phyloP scores from a whole-genome alignment of 2,329 filamentous ascomycete genomes.

The Remersonia thermophila region DNA sequence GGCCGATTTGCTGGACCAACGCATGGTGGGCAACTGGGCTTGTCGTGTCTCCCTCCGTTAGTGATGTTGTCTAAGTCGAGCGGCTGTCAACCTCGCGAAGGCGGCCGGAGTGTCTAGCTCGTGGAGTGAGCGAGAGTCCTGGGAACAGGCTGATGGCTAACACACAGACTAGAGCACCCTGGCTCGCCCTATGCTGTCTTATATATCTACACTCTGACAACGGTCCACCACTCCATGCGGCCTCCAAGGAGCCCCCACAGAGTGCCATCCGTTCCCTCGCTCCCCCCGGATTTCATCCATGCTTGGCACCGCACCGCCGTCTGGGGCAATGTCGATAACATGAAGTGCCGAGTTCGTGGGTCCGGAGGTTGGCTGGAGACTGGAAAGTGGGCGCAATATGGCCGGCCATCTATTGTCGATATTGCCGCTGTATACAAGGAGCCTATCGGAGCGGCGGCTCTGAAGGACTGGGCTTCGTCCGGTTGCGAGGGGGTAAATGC shows the following conservation, averaged over 20 bases:
- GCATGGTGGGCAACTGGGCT: conserved; percentile 16
- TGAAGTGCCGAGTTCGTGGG: conserved; percentile 9
- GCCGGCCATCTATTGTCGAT: conserved; percentile 8
- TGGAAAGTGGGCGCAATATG: conserved; percentile 2
- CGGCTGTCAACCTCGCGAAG: too few species aligned
- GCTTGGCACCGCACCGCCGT: conserved; percentile 7
- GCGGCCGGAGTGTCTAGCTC: too few species aligned
- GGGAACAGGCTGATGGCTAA: too few species aligned
- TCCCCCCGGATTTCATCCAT: not conserved
- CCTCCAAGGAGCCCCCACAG: not conserved
- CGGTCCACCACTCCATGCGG: too few species aligned
- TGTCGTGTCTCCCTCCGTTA: too few species aligned
- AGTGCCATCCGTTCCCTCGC: not conserved
- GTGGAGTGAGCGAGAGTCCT: too few species aligned
- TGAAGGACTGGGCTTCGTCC: not conserved
- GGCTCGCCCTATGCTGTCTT: conserved; percentile 1
- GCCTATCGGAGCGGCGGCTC: conserved; percentile 4
- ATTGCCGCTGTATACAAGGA: conserved; percentile 3
- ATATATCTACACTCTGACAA: not conserved
- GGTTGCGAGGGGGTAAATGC: conserved; percentile 11
- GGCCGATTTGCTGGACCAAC: conserved; percentile 17
- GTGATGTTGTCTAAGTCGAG: too few species aligned
- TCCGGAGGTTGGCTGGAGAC: not conserved
- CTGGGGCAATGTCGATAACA: not conserved
- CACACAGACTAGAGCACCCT: too few species aligned